phyloP scores from a whole-genome alignment of 1,284 basidiomycete species.

The Ceratobasidium sp. region DNA sequence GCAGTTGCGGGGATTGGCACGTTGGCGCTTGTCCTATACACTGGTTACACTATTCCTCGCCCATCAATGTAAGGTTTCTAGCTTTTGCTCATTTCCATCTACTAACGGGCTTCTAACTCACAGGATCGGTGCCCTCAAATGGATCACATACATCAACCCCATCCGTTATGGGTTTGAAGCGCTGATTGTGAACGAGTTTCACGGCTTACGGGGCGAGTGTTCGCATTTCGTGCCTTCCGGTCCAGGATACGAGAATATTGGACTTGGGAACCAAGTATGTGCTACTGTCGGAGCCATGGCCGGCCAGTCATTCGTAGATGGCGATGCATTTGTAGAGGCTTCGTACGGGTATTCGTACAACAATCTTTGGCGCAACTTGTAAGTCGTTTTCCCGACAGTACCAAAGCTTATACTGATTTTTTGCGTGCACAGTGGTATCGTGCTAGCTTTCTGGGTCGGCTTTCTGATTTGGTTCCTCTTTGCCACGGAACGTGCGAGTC shows the following conservation, averaged over 20 bases:
- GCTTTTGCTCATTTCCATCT: not conserved
- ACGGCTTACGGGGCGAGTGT: slow-evolving; percentile 62
- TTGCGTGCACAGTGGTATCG: slow-evolving; percentile 63
- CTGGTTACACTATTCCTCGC: slow-evolving; percentile 80
- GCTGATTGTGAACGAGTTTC: slow-evolving; percentile 71
- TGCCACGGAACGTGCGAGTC: slow-evolving; percentile 63
- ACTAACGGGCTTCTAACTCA: not conserved
- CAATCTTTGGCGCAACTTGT: slow-evolving; percentile 75
- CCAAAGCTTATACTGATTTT: not conserved
- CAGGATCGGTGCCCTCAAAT: slow-evolving; percentile 40
- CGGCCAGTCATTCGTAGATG: slow-evolving; percentile 65
- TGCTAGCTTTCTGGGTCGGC: slow-evolving; percentile 67
- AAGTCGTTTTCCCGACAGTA: slow-evolving; percentile 53
- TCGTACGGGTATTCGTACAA: slow-evolving; percentile 74
- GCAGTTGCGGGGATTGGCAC: slow-evolving; percentile 71
- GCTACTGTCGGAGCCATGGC: slow-evolving; percentile 68
- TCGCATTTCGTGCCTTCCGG: slow-evolving; percentile 64
- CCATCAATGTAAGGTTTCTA: slow-evolving; percentile 25
- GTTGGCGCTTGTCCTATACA: slow-evolving; percentile 72
- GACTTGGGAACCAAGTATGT: slow-evolving; percentile 72
- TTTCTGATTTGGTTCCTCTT: slow-evolving; percentile 66
- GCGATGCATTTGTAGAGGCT: slow-evolving; percentile 68
- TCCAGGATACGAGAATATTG: slow-evolving; percentile 68
- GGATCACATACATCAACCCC: slow-evolving; percentile 58
- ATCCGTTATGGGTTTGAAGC: slow-evolving; percentile 69